A percentile compares a stretch with the other conserved stretches of the same genome.
These are phyloP conservation scores for Penicillium tannophilum DNA, from an alignment of 495 filamentous ascomycete species.

Conservation along the genomic window DNA sequence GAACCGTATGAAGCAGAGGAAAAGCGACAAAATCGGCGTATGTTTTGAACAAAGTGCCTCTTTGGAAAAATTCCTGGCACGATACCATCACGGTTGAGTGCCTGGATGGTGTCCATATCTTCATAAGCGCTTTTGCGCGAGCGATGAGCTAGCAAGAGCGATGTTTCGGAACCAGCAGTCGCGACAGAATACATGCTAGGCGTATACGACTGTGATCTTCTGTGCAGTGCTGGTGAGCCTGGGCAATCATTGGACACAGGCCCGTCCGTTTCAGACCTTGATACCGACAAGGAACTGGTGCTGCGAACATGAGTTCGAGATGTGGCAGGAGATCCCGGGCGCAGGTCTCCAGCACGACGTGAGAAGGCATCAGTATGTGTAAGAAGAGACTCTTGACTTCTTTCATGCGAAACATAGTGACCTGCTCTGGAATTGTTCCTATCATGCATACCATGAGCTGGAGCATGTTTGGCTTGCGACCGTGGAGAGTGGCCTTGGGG, in stretches of 20 bases:
- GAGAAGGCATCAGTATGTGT: constrained; percentile 64
- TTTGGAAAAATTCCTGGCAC: constrained; percentile 67
- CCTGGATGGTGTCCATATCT: constrained; percentile 55
- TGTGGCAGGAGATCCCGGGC: constrained; percentile 51
- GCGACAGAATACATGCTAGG: constrained; percentile 73
- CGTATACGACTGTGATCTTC: constrained; percentile 38
- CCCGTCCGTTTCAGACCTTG: constrained; percentile 50
- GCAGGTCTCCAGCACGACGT: constrained; percentile 47
- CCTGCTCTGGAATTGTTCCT: constrained; percentile 40
- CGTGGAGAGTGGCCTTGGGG: constrained; percentile 25
- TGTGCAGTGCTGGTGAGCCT: constrained; percentile 34
- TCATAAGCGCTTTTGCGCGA: constrained; percentile 57
- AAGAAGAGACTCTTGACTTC: constrained; percentile 57
- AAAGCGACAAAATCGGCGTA: constrained; percentile 75
- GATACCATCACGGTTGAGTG: constrained; percentile 56
- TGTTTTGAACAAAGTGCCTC: constrained; percentile 68
- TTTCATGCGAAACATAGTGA: constrained; percentile 55
- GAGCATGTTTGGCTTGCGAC: constrained; percentile 23
- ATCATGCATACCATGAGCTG: constrained; percentile 26
- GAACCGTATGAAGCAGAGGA: constrained; percentile 77
- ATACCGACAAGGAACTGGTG: constrained; percentile 50
- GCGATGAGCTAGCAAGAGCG: constrained; percentile 60
- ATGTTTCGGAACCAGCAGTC: constrained; percentile 65
- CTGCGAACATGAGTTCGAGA: constrained; percentile 50
- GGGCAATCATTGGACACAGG: constrained; percentile 35